Percentiles rank a stretch among this genome's conserved stretches.
These are phyloP conservation scores for Eucalyptus polybractea DNA, from an alignment of 345 rosid species.

Conservation along the genomic window DNA sequence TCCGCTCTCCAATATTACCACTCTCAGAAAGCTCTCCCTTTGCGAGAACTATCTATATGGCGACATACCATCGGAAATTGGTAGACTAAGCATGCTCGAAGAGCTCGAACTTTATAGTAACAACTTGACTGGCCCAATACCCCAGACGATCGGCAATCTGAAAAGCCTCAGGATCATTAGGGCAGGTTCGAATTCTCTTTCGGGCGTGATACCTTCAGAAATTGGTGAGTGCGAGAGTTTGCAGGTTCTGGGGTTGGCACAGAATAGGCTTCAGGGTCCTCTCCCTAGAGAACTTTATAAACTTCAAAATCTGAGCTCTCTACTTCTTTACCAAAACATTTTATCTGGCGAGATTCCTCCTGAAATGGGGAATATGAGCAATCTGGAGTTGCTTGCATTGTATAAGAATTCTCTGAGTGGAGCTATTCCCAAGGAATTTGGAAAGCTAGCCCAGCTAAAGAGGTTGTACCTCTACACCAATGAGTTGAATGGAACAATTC, in stretches of 20 bases:
- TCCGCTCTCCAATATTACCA: constrained; percentile 25
- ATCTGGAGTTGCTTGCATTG: constrained; percentile 62
- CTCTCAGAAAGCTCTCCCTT: constrained; percentile 31
- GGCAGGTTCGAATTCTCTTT: constrained; percentile 56
- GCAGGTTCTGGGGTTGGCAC: constrained; percentile 68
- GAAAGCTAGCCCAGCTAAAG: constrained; percentile 34
- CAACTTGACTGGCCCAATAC: constrained; percentile 59
- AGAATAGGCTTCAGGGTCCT: constrained; percentile 56
- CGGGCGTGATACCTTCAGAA: constrained; percentile 62
- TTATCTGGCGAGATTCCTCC: constrained; percentile 53
- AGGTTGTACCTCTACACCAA: constrained; percentile 59
- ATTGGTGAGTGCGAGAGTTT: constrained; percentile 60
- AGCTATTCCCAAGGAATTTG: constrained; percentile 43
- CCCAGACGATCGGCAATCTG: constrained; percentile 33
- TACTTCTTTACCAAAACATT: constrained; percentile 63
- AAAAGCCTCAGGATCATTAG: constrained; percentile 40
- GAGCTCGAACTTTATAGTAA: constrained; percentile 65
- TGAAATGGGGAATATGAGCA: constrained; percentile 48
- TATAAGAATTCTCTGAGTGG: constrained; percentile 56
- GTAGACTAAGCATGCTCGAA: constrained; percentile 31
- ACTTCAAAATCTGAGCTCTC: constrained; percentile 45
- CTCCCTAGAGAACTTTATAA: constrained; percentile 48
- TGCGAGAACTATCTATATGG: constrained; percentile 55
- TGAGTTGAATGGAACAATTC: constrained; percentile 62
- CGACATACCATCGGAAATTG: constrained; percentile 38